Evolutionary conservation across 1,284 basidiomycete species (phyloP).

Genomic region (Pseudozyma sp.): DNA sequence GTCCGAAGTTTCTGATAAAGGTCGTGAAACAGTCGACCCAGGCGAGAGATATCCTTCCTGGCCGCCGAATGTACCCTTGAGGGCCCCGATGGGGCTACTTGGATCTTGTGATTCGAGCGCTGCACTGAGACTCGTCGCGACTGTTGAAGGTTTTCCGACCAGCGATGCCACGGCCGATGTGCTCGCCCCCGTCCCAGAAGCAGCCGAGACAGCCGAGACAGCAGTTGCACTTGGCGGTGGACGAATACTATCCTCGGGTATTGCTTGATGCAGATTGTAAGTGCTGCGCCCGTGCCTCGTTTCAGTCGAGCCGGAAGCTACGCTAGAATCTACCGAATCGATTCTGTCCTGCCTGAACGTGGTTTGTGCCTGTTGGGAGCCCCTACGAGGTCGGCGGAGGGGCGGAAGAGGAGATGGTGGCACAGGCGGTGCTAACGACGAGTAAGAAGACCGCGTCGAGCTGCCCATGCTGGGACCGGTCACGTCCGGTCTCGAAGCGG

Average conservation of each 20-base stretch:
- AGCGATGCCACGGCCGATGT: background rate
- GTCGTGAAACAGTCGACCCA: slow-evolving; percentile 3
- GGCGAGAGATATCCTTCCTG: slow-evolving; percentile 4
- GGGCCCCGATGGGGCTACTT: background rate
- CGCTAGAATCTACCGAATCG: slow-evolving; percentile 11
- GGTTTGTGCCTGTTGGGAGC: slow-evolving; percentile 3
- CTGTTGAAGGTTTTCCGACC: slow-evolving; percentile 1
- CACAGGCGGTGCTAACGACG: slow-evolving; percentile 13
- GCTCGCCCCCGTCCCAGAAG: background rate
- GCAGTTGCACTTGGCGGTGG: slow-evolving; percentile 2
- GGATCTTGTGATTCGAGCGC: background rate
- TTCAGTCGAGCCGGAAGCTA: background rate
- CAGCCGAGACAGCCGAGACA: background rate
- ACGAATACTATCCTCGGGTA: background rate
- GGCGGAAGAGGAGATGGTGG: slow-evolving; percentile 28
- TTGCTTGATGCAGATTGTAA: background rate
- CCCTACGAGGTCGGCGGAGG: slow-evolving; percentile 18
- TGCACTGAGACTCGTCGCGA: slow-evolving; percentile 12
- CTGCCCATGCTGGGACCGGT: slow-evolving; percentile 5
- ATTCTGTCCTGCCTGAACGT: slow-evolving; percentile 1
- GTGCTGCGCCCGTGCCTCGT: background rate
- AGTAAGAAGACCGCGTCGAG: slow-evolving; percentile 22
- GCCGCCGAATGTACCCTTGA: background rate
- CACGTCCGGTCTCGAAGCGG: background rate
- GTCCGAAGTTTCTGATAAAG: slow-evolving; percentile 21